Evolutionary conservation across 108 stramenopile species (phyloP).

Genomic region (Nitzschia sp.): DNA sequence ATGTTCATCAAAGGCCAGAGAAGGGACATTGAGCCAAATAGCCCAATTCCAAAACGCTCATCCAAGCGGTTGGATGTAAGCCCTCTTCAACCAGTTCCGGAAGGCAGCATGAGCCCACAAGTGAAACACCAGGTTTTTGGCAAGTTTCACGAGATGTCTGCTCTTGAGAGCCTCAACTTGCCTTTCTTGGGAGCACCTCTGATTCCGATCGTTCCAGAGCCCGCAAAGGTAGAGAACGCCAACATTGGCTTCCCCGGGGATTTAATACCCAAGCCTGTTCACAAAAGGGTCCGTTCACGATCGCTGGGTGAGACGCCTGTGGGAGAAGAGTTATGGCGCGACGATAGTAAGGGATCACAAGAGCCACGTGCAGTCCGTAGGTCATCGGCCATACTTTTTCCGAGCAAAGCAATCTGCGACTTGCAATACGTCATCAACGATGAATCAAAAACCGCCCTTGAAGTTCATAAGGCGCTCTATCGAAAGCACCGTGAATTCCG

Average conservation of each 20-base stretch:
- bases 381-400: no score
- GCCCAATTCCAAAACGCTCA: not conserved
- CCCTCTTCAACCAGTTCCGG: constrained; percentile 12
- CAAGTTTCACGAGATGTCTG: constrained; percentile 5
- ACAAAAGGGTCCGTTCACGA: constrained; percentile 10
- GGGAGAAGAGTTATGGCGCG: not conserved
- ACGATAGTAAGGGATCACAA: not conserved
- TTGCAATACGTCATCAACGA: not conserved
- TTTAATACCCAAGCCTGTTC: not conserved
- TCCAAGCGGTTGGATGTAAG: not conserved
- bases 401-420: not conserved
- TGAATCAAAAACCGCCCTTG: not conserved
- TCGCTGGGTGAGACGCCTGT: constrained; percentile 8
- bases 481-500: constrained; percentile 56
- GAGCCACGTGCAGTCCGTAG: not conserved
- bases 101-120: constrained; percentile 14
- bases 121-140: constrained; percentile 3
- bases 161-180: constrained; percentile 8
- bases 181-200: constrained; percentile 1
- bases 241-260: constrained; percentile 4
- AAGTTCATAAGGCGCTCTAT: not conserved
- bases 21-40: constrained; percentile 21
- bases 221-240: no score
- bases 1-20: constrained; percentile 64
- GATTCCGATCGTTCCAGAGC: not conserved